Evolutionary conservation across 2,329 filamentous ascomycete genomes (phyloP), one percentile per base, ranked within the genome.

Genomic region (Hypoxylon sp.): DNA sequence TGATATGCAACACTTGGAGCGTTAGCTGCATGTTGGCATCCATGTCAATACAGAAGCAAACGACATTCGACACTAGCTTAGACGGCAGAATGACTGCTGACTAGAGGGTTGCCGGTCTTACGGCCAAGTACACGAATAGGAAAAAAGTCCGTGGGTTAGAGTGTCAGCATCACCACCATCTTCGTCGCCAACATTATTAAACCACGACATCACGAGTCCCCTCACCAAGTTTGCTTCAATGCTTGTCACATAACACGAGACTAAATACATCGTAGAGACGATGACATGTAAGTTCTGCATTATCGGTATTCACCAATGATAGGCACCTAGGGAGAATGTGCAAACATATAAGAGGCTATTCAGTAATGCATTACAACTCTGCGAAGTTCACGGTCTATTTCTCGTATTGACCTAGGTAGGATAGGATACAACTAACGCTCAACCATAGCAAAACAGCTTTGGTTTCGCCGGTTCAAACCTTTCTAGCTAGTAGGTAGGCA

Each of bases 161-260:
- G n/a, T 29, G 30, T 23, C 13, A 36, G n/a, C 26, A 38, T 34
- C 17, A 38, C 27, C 15, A 19, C 13, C 5, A 19, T 20, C 13
- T 11, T 16, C 15, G 19, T 16, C 32, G n/a, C 44, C 17, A 26
- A 25, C 44, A 27, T 26, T 23, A 15, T n/a, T n/a, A n/a, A n/a
- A n/a, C n/a, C n/a, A n/a, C n/a, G n/a, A n/a, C n/a, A n/a, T n/a
- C n/a, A n/a, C n/a, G n/a, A n/a, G n/a, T n/a, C n/a, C n/a, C n/a
- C n/a, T n/a, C n/a, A n/a, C n/a, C n/a, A n/a, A n/a, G n/a, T n/a
- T n/a, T n/a, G n/a, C n/a, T n/a, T n/a, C n/a, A n/a, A n/a, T n/a
- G 21, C 12, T 9, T 41, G 31, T 41, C 44, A 48, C 29, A 34
- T 35, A 29, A 3, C 19, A 38, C 19, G 21, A 32, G 3, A 6